Evolutionary conservation across 2,329 filamentous ascomycete genomes (phyloP), one percentile per base, ranked within the genome.

Genomic region (Colletotrichum graminicola): DNA sequence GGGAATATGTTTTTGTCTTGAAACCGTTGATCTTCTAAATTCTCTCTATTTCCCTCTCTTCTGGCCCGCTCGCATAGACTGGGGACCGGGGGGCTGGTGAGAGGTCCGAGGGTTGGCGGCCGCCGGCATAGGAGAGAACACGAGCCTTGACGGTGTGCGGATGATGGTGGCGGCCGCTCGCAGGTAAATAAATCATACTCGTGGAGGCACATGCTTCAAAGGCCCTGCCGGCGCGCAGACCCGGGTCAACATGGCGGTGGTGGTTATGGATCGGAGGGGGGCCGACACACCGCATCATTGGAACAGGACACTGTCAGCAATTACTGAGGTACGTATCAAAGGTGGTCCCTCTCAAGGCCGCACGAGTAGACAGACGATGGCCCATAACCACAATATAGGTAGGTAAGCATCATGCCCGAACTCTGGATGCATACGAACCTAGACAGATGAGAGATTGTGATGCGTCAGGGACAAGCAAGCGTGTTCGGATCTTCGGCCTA

Each of bases 41-140:
- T 5, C 32, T 23, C 34, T 23, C 51, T 34, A 29, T 34, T 5
- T 34, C 29, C 8, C 52, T 55, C 21, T n/a, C 54, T 26, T 16
- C 11, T 56, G 54, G 34, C 26, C n/a, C 2, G 29, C 29, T 55
- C 26, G 51, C 18, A 34, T 21, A 29, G 10, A 34, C 32, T 45
- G 2, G 41, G 16, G 41, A 18, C 6, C 1, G 41, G 7, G 43
- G 21, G 34, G 21, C 29, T n/a, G 18, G n/a, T 3, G 47, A 34
- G 29, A n/a, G 52, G 52, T n/a, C 29, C 52, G 52, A 55, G 52
- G 34, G 32, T n/a, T n/a, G 34, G 54, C 54, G 34, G 54, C 54
- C 34, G 54, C 54, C 54, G 34, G 26, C 12, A n/a, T 41, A 11
- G n/a, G 34, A 26, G 7, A 26, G n/a, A 56, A 7, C 12, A 11